phyloP scores from a whole-genome alignment of 352 stramenopile genomes.

The Pythium aphanidermatum region DNA sequence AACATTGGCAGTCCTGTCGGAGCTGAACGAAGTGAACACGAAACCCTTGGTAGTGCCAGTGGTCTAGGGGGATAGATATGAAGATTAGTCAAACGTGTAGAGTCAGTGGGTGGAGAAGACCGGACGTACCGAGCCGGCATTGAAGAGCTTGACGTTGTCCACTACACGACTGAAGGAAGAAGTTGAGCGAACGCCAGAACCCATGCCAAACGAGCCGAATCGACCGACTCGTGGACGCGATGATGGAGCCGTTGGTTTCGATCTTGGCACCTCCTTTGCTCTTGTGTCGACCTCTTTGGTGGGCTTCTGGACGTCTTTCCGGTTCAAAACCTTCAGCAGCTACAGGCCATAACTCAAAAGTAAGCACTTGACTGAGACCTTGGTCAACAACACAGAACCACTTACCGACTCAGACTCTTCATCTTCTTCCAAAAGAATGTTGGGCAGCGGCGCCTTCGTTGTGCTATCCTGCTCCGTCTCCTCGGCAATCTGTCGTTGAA shows the following conservation, averaged over 20 bases:
- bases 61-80: background rate
- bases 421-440: conserved; percentile 68
- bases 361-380: conserved; percentile 1
- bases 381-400: background rate
- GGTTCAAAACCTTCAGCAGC: conserved; percentile 55
- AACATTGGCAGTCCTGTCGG: conserved; percentile 27
- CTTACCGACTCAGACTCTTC: conserved; percentile 71
- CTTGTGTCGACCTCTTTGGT: background rate
- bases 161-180: conserved; percentile 67
- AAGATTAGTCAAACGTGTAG: background rate
- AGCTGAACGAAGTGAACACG: conserved; percentile 69
- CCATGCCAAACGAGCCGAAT: conserved; percentile 54
- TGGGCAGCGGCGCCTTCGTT: conserved; percentile 29
- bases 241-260: conserved; percentile 1
- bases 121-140: conserved; percentile 44
- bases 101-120: background rate
- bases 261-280: background rate
- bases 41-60: conserved; percentile 52
- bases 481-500: conserved; percentile 54
- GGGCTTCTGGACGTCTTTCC: conserved; percentile 33
- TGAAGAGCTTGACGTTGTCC: conserved; percentile 71
- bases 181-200: conserved; percentile 29
- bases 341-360: conserved; percentile 10
- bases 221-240: conserved; percentile 32
- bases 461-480: conserved; percentile 31